Percentiles rank a stretch among this genome's conserved stretches.
Evolutionary conservation across 139 green algal species (phyloP).

Genomic region (Chara braunii): DNA sequence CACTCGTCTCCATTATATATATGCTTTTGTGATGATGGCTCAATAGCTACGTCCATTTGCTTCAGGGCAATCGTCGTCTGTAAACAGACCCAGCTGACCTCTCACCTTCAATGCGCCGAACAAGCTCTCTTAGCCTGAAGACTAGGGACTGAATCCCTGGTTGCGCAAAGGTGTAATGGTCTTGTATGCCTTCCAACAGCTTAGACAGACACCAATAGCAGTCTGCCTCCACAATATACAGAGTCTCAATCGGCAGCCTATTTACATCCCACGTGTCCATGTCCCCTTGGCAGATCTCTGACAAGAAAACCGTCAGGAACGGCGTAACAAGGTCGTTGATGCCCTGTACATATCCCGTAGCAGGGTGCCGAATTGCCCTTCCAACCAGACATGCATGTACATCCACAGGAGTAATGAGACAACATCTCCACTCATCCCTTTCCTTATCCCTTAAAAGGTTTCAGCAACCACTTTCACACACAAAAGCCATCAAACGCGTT

Average conservation of each 20-base stretch:
- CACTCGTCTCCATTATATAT: too few species aligned
- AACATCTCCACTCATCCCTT: too few species aligned
- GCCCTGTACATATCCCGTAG: slow-evolving; percentile 61
- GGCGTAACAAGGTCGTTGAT: slow-evolving; percentile 97
- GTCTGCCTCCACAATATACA: slow-evolving; percentile 68
- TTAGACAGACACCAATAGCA: slow-evolving; percentile 93
- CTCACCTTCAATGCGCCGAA: slow-evolving; percentile 38
- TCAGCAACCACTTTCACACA: too few species aligned
- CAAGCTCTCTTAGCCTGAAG: slow-evolving; percentile 76
- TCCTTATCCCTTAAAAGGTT: too few species aligned
- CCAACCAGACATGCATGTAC: background rate
- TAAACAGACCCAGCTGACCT: background rate
- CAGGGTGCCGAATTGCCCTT: slow-evolving; percentile 40
- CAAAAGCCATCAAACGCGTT: too few species aligned
- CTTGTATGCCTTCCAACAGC: slow-evolving; percentile 83
- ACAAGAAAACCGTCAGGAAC: slow-evolving; percentile 85
- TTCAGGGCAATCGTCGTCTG: too few species aligned
- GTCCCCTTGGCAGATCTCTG: slow-evolving; percentile 55
- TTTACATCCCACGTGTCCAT: slow-evolving; percentile 32
- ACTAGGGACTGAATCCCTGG: slow-evolving; percentile 89
- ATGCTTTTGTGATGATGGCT: too few species aligned
- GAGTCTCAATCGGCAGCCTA: slow-evolving; percentile 19
- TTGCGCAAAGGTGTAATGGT: slow-evolving; percentile 96
- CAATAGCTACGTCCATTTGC: too few species aligned
- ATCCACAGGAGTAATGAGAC: too few species aligned